Conservation (phyloP, 805 yeast genomes). For the Millerozyma acaciae region DNA sequence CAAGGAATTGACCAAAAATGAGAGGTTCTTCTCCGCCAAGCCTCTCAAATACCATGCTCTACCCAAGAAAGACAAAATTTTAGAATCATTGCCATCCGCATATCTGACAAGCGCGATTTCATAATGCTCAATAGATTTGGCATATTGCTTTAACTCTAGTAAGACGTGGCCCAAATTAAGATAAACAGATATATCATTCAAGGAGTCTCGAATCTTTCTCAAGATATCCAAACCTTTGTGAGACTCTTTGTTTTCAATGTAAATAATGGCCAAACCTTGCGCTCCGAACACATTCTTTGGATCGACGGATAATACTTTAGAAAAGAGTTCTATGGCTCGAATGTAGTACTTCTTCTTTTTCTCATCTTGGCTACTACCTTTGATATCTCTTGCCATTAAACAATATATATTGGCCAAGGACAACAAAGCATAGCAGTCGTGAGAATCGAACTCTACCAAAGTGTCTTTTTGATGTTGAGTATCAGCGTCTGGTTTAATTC, state of each 20-base stretch:
- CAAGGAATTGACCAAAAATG: conserved; percentile 58
- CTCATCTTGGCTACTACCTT: conserved; percentile 42
- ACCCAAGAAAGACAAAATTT: conserved; percentile 69
- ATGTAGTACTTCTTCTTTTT: conserved; percentile 71
- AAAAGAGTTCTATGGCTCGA: conserved; percentile 88
- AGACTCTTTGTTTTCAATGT: conserved; percentile 77
- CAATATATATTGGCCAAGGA: conserved; percentile 88
- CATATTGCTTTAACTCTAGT: conserved; percentile 73
- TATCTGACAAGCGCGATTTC: conserved; percentile 71
- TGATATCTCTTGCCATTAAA: conserved; percentile 72
- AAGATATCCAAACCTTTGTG: conserved; percentile 80
- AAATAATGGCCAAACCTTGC: conserved; percentile 91
- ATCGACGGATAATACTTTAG: conserved; percentile 83
- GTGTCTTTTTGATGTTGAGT: conserved; percentile 82
- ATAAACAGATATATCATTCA: conserved; percentile 78
- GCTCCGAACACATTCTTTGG: conserved; percentile 91
- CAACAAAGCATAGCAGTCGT: conserved; percentile 83
- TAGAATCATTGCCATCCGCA: conserved; percentile 60
- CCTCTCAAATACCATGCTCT: conserved; percentile 88
- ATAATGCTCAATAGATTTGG: conserved; percentile 85
- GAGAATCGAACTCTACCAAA: conserved; percentile 74
- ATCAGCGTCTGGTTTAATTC: conserved; percentile 54
- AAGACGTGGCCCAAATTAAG: conserved; percentile 86
- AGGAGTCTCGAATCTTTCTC: conserved; percentile 83
- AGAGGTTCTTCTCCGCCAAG: conserved; percentile 57